Evolutionary conservation across 306 rosid genomes (phyloP).

Genomic region (Rosa chinensis): DNA sequence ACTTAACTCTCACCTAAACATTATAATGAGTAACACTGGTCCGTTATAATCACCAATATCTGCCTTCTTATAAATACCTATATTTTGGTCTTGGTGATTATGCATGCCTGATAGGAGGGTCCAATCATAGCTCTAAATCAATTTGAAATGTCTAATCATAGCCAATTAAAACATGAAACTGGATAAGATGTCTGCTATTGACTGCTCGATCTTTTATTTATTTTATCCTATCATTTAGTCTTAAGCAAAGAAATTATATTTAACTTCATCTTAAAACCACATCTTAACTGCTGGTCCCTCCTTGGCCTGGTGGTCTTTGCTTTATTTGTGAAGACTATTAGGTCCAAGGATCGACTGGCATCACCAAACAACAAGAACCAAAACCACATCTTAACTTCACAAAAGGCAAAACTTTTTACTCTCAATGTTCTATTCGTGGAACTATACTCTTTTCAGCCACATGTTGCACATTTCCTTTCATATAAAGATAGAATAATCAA

Average conservation of each 20-base stretch:
- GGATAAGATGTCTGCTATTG: slow-evolving; percentile 22
- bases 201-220: slow-evolving; percentile 4
- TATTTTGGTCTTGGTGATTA: not conserved
- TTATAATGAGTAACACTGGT: too few species aligned
- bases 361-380: too few species aligned
- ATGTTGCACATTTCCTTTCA: slow-evolving; percentile 18
- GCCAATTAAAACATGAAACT: slow-evolving; percentile 30
- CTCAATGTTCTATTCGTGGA: slow-evolving; percentile 25
- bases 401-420: slow-evolving; percentile 28
- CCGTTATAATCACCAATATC: too few species aligned
- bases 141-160: not conserved
- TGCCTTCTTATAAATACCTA: too few species aligned
- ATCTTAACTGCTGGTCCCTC: too few species aligned
- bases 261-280: slow-evolving; percentile 25
- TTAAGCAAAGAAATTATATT: slow-evolving; percentile 40
- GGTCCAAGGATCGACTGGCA: too few species aligned
- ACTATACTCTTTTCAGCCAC: slow-evolving; percentile 34
- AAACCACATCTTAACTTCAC: slow-evolving; percentile 34
- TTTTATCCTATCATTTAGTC: slow-evolving; percentile 29
- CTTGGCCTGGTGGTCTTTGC: too few species aligned
- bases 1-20: too few species aligned
- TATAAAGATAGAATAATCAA: slow-evolving; percentile 21
- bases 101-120: slow-evolving; percentile 36
- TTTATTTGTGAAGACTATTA: too few species aligned
- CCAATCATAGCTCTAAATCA: slow-evolving; percentile 16